Percentiles rank a stretch among this genome's conserved stretches.
Conservation (phyloP, 345 rosid genomes). For the Pistacia atlantica region DNA sequence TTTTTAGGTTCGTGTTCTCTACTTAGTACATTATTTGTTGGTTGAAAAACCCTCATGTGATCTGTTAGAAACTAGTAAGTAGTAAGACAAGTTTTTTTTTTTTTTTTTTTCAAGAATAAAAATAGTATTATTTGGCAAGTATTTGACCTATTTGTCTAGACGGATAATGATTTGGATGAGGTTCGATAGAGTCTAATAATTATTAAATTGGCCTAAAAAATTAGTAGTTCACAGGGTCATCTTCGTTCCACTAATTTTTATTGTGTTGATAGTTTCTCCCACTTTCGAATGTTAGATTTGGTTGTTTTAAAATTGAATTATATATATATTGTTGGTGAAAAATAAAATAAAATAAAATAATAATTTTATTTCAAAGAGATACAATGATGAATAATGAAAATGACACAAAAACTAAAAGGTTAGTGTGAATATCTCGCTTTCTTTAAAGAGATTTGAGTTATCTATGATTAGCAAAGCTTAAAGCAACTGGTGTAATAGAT, state of each 20-base stretch:
- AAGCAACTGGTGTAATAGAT: too few species aligned
- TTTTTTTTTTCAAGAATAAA: background rate
- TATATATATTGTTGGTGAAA: background rate
- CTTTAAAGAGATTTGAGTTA: too few species aligned
- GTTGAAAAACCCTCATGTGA: background rate
- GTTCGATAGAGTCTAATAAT: too few species aligned
- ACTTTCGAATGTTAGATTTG: background rate
- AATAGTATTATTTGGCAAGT: background rate
- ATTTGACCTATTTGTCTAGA: background rate
- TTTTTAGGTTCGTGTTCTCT: background rate
- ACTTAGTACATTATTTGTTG: background rate
- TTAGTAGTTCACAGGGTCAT: too few species aligned
- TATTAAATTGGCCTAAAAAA: too few species aligned
- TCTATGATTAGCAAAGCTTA: too few species aligned
- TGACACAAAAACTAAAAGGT: too few species aligned
- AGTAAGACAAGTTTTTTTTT: background rate
- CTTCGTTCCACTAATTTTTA: background rate
- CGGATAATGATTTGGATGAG: background rate
- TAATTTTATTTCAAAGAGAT: too few species aligned
- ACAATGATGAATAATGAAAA: too few species aligned
- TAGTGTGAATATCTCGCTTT: too few species aligned
- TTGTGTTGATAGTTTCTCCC: background rate
- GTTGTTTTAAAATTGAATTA: background rate
- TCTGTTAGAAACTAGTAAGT: background rate
- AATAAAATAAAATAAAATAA: too few species aligned